Evolutionary conservation across 176 grass and related monocot genomes (phyloP).

Genomic region (Oropetium thomaeum): DNA sequence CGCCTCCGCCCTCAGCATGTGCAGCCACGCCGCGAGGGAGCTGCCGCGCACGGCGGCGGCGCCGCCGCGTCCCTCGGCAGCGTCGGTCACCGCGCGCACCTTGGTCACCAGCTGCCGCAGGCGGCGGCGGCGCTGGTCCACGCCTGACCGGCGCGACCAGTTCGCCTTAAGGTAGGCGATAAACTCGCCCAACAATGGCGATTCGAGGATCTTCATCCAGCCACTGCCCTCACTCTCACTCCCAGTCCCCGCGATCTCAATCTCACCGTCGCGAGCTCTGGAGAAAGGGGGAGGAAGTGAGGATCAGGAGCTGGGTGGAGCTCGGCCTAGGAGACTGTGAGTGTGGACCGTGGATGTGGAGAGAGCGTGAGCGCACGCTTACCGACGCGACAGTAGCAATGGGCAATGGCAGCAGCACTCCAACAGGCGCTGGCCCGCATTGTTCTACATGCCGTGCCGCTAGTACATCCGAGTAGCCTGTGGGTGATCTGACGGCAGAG

Average conservation of each 20-base stretch:
- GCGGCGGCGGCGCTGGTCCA: slow-evolving; percentile 12
- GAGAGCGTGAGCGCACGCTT: background rate
- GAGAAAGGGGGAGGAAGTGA: background rate
- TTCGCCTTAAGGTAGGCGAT: background rate
- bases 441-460: background rate
- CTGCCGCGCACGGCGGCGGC: background rate
- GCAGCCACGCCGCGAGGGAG: slow-evolving; percentile 13
- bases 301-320: background rate
- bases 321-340: background rate
- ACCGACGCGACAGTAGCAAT: background rate
- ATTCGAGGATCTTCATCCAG: background rate
- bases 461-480: background rate
- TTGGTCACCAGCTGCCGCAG: slow-evolving; percentile 21
- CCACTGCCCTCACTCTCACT: background rate
- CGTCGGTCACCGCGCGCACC: slow-evolving; percentile 12
- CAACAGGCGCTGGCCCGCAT: background rate
- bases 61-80: background rate
- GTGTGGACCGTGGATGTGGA: too few relatives aligned
- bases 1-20: slow-evolving; percentile 4
- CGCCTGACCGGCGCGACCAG: background rate
- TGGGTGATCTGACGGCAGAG: background rate
- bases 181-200: background rate
- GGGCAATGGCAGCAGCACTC: background rate
- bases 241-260: background rate
- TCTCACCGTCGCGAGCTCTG: background rate